A percentile compares a stretch with the other conserved stretches of the same genome.
Evolutionary conservation across 805 yeast species (phyloP).

Genomic region (Metschnikowia shivogae): DNA sequence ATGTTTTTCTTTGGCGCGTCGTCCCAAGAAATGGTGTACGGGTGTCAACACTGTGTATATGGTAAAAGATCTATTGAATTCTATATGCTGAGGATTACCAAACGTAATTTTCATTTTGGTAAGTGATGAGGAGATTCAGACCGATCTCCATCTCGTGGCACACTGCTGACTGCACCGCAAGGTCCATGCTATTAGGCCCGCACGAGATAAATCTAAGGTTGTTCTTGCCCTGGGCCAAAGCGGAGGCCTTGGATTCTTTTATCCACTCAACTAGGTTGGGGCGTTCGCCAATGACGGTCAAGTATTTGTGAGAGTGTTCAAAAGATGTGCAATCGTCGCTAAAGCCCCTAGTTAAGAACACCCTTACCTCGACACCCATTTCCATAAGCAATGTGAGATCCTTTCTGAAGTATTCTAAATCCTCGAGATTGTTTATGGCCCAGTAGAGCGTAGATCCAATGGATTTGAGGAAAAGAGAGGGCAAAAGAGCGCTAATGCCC

Average conservation of each 20-base stretch:
- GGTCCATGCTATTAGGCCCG: conserved; percentile 16
- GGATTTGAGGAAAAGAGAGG: conserved; percentile 8
- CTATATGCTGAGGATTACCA: conserved; percentile 8
- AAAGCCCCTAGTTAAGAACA: conserved; percentile 8
- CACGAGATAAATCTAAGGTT: conserved; percentile 11
- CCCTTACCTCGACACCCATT: conserved; percentile 14
- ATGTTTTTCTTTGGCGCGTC: conserved; percentile 3
- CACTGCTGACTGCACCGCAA: conserved; percentile 9
- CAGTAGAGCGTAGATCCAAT: conserved; percentile 12
- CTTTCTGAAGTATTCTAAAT: conserved; percentile 7
- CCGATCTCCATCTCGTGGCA: conserved; percentile 8
- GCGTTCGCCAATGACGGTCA: conserved; percentile 11
- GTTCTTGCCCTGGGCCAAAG: neutral
- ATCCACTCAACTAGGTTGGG: conserved; percentile 13
- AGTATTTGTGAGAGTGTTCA: conserved; percentile 9
- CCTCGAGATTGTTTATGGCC: conserved; percentile 14
- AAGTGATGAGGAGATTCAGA: conserved; percentile 9
- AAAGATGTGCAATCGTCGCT: conserved; percentile 10
- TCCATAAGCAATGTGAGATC: conserved; percentile 12
- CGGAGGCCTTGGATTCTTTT: conserved; percentile 7
- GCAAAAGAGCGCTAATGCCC: conserved; percentile 16
- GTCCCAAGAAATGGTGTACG: conserved; percentile 1
- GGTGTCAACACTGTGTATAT: neutral
- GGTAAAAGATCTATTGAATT: neutral
- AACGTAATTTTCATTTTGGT: conserved; percentile 11